Base-by-base conservation (phyloP, 2,329 filamentous ascomycete genomes). In the Emmonsiellopsis sp. region DNA sequence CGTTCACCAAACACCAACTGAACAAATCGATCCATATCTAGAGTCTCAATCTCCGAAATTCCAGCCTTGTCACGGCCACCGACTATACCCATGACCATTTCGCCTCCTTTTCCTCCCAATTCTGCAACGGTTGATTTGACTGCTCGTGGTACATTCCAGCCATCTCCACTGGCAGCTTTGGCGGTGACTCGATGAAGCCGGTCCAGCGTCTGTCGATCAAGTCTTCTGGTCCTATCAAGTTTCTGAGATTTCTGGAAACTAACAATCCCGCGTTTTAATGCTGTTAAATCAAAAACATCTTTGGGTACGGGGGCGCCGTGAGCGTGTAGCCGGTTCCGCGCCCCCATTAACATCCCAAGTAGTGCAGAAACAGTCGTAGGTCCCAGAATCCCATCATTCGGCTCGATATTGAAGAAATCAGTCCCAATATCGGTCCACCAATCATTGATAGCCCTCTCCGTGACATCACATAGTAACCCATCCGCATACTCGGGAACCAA, bases 361-460 rank as follows among this genome's bases (percentile, higher is more conserved):
- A 98, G 71, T 2, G 88, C 92, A 21, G 91, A 84, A 6, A 97
- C 90, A 0, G 91, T 96, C 0, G 88, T 94, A 2, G 93, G 91
- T 0, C 93, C 93, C 2, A 98, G 74, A 21, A 95, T 90, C 10
- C 92, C 92, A 70, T 98, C 93, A 8, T 86, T 87, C 1, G 93
- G 92, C 68, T 97, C 93, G 36, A 90, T 82, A 53, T 92, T 94
- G 74, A 92, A 96, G 63, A 93, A 85, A 60, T 97, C 92, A 0
- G 85, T 85, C 1, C 93, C 93, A 55, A 96, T 86, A 63, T 95
- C 88, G 1, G 87, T 85, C 93, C 93, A 97, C 93, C 93, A 98
- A 67, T 96, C 88, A 57, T 85, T 86, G 61, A 97, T 83, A 1
- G 91, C 89, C 57, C 80, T 85, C 68, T 98, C 93, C 0, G 93